Base-by-base conservation (phyloP, 1,284 basidiomycete species). In the Puccinia sorghi region DNA sequence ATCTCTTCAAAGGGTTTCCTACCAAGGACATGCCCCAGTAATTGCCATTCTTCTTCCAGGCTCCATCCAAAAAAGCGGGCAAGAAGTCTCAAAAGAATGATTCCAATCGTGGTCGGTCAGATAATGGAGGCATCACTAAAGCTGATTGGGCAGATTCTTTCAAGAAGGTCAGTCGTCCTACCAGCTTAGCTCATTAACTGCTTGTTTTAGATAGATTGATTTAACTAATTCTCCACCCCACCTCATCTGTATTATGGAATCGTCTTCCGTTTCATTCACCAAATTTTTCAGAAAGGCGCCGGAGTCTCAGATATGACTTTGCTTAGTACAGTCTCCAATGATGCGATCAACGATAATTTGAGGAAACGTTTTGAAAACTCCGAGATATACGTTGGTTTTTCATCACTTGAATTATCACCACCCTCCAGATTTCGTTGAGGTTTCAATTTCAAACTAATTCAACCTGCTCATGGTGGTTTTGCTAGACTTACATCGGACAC, bases 251-350 rank as follows among this genome's bases (percentile, higher is more conserved):
- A 46, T 37, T 3, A 15, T 37, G 20, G 39, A 17, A 17, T 69
- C 52, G 43, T 67, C 37, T 11, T 54, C 50, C 15, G 4, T 54
- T 39, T 61, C 3, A 50, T 71, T 50, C 82, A 17, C 83, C 32
- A 32, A 32, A 32, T 84, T 79, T 41, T 41, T 37, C 25, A 72
- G 75, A 78, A 78, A 72, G 76, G 76, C 32, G 93, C 95, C 79
- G 97, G 97, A 80, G 96, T 99, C 79, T 91, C 93, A 73, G 97
- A 99, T 87, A 99, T 99, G 97, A 99, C 97, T 11, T 87, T 99
- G 80, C 88, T 99, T 80, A 93, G 93, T 74, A 97, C 94, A 72
- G 97, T 99, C 87, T 95, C 93, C 85, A 97, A 99, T 86, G 96
- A 99, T 84, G 91, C 91, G 82, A 91, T 99, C 88, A 99, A 98